Evolutionary conservation across 257 asterid species (phyloP), one percentile per base, ranked within the genome.

Genomic region (Leptodermis oblonga): DNA sequence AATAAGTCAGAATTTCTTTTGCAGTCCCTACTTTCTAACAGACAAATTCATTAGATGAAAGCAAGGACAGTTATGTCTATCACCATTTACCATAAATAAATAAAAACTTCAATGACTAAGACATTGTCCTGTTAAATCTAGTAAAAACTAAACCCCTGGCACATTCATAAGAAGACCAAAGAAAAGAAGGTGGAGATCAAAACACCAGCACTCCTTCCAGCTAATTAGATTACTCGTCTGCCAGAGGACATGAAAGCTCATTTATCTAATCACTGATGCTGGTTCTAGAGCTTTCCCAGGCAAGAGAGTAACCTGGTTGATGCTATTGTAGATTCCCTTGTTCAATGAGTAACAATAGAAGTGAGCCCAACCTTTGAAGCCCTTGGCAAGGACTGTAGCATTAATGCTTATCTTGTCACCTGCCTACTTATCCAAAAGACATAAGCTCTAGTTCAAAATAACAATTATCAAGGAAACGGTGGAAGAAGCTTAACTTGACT

Each of bases 351-450:
- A 58, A 26, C 8, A 64, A 15, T 20, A 14, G 41, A 15, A 65
- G 67, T 61, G 39, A 7, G 67, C 31, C 65, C 28, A 60, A 60
- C 65, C 45, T 60, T 60, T 39, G 39, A 60, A 60, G 65, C 22
- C 26, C 6, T 37, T 37, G 9, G 31, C 67, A 10, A 56, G 12
- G 20, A 62, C 14, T 18, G 67, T n/a, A 14, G 11, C 37, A 20
- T 14, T 62, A 56, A 62, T 6, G 49, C 26, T 34, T 62, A 14
- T 62, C 67, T 36, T 20, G 31, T 31, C 51, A 17, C 65, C 67
- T 62, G 49, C 67, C 22, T 34, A 37, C 18, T 36, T 37, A 37
- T 25, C 33, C 31, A 37, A 12, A 14, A 36, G 12, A 11, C 5
- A 39, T 7, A 23, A 43, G 60, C 46, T 58, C 48, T 31, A 58